phyloP scores from a whole-genome alignment of 2,329 filamentous ascomycete genomes.

The Canariomyces notabilis region DNA sequence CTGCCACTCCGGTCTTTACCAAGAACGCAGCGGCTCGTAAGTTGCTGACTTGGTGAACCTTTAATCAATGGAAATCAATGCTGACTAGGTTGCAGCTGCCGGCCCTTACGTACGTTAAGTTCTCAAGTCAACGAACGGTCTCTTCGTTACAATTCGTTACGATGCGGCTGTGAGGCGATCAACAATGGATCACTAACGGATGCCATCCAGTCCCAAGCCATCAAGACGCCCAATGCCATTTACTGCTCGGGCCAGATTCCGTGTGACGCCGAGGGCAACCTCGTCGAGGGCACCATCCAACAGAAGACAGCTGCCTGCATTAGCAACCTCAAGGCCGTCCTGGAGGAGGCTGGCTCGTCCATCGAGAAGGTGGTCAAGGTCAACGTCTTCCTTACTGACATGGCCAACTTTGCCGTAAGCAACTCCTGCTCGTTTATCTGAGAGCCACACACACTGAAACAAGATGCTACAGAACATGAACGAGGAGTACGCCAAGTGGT shows the following conservation, averaged over 20 bases:
- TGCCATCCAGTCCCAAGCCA: constrained; percentile 53
- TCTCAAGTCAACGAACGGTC: no score
- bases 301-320: constrained; percentile 61
- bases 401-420: constrained; percentile 72
- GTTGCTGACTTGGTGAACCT: constrained; percentile 27
- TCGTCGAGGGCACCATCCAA: constrained; percentile 55
- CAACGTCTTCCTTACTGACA: constrained; percentile 85
- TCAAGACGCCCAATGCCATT: constrained; percentile 60
- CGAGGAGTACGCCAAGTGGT: constrained; percentile 76
- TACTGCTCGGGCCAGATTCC: constrained; percentile 71
- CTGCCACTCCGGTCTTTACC: constrained; percentile 46
- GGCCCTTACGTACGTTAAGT: constrained; percentile 54
- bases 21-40: constrained; percentile 55
- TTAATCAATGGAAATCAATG: not conserved
- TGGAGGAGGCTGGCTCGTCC: constrained; percentile 73
- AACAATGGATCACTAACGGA: not conserved
- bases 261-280: constrained; percentile 49
- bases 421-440: not conserved
- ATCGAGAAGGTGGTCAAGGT: constrained; percentile 84
- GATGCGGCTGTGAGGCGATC: no score
- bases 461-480: constrained; percentile 67
- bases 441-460: not conserved
- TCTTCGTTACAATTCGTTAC: no score
- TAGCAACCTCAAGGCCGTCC: constrained; percentile 77
- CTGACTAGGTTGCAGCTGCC: constrained; percentile 41